These are phyloP conservation scores for Plasmopara viticola DNA, from an alignment of 352 stramenopile genomes.

Conservation along the genomic window DNA sequence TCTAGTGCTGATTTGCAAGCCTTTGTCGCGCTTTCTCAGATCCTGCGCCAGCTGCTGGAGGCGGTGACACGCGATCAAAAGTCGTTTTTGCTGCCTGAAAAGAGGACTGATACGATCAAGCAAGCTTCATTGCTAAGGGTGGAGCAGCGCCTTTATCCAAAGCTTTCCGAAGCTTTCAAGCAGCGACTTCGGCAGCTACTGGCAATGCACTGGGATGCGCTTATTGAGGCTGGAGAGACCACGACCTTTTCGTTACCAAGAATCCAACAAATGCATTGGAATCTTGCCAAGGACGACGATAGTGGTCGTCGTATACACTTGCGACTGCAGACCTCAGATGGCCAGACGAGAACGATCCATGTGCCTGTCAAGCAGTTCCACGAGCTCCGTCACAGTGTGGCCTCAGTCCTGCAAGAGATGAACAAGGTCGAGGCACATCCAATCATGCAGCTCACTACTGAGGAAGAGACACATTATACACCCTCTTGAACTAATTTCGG, in stretches of 20 bases:
- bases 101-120: conserved; percentile 2
- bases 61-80: conserved; percentile 40
- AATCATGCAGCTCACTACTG: conserved; percentile 64
- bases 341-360: conserved; percentile 33
- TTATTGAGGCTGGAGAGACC: conserved; percentile 8
- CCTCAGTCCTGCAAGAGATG: conserved; percentile 75
- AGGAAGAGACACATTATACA: conserved; percentile 21
- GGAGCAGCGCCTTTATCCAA: conserved; percentile 25
- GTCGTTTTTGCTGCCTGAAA: conserved; percentile 40
- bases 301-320: conserved; percentile 29
- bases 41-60: conserved; percentile 41
- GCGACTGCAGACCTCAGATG: conserved; percentile 47
- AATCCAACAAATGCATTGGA: conserved; percentile 37
- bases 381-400: conserved; percentile 62
- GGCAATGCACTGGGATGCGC: conserved; percentile 20
- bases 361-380: conserved; percentile 65
- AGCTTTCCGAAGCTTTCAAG: conserved; percentile 39
- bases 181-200: conserved; percentile 40
- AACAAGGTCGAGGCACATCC: conserved; percentile 61
- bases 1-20: conserved; percentile 28
- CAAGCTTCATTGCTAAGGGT: conserved; percentile 17
- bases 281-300: conserved; percentile 7
- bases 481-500: too few species aligned
- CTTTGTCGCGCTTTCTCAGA: conserved; percentile 30
- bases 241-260: conserved; percentile 29